Conservation (phyloP, 2,329 filamentous ascomycete species). For the Xylariaceae sp. region DNA sequence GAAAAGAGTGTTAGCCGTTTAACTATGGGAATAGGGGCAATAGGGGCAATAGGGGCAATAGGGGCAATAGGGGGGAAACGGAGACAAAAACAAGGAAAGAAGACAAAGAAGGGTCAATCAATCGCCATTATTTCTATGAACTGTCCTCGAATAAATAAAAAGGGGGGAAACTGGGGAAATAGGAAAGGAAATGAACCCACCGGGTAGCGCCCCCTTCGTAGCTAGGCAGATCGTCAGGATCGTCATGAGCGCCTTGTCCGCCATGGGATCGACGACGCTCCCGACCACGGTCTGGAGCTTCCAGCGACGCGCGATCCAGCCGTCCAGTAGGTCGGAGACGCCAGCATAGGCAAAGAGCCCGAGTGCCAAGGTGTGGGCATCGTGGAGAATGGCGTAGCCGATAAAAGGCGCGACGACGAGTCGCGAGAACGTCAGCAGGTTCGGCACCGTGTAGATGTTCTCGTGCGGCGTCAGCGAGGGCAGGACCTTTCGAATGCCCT, state of each 20-base stretch:
- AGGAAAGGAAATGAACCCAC: slow-evolving; percentile 42
- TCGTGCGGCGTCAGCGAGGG: slow-evolving; percentile 54
- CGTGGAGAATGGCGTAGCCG: slow-evolving; percentile 82
- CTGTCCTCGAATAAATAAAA: neutral
- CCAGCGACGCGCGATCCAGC: slow-evolving; percentile 86
- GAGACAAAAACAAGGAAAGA: neutral
- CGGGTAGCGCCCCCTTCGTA: slow-evolving; percentile 72
- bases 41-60: too few species aligned
- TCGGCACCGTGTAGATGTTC: slow-evolving; percentile 96
- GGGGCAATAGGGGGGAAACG: too few species aligned
- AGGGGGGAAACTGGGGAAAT: neutral
- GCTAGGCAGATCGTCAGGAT: slow-evolving; percentile 81
- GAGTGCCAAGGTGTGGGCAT: slow-evolving; percentile 72
- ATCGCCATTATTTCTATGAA: too few species aligned
- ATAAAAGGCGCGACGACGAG: slow-evolving; percentile 76
- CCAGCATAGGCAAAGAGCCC: slow-evolving; percentile 89
- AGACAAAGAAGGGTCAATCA: neutral
- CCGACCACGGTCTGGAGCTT: slow-evolving; percentile 89
- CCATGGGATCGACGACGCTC: slow-evolving; percentile 92
- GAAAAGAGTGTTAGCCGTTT: neutral
- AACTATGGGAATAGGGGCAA: too few species aligned
- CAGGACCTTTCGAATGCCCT: slow-evolving; percentile 28
- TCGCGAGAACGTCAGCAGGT: slow-evolving; percentile 82
- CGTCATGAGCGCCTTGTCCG: slow-evolving; percentile 95
- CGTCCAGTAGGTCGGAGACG: slow-evolving; percentile 86